Percentiles rank a stretch among this genome's conserved stretches.
These are phyloP conservation scores for Cavenderia fasciculata DNA, from an alignment of 78 protist species.

Conservation along the genomic window DNA sequence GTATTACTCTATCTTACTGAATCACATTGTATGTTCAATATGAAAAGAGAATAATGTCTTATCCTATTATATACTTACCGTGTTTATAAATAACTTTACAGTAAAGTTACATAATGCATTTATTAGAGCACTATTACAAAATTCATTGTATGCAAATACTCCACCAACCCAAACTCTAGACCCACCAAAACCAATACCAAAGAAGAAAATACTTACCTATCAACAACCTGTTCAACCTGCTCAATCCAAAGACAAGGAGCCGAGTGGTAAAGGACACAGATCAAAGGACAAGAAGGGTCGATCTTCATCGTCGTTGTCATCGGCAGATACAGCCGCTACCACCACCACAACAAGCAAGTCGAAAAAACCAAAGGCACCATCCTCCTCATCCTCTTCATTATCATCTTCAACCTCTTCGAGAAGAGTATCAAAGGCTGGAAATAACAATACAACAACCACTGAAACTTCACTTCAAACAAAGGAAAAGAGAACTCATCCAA, in stretches of 20 bases:
- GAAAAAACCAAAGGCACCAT: not conserved
- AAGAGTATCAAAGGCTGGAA: too few species aligned
- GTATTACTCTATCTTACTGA: constrained; percentile 22
- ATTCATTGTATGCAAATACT: constrained; percentile 51
- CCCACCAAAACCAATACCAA: not conserved
- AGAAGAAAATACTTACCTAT: not conserved
- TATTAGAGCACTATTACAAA: constrained; percentile 40
- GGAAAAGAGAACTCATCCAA: constrained; percentile 46
- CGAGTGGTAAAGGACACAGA: not conserved
- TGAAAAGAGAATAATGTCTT: not conserved
- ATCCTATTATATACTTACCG: not conserved
- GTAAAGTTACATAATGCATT: constrained; percentile 55
- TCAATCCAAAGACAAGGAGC: not conserved
- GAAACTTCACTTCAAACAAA: not conserved
- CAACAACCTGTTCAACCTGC: not conserved
- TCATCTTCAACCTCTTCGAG: not conserved
- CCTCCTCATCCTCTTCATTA: not conserved
- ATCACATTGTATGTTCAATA: constrained; percentile 25
- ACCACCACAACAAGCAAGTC: constrained; percentile 3
- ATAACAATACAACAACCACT: too few species aligned
- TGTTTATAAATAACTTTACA: too few species aligned
- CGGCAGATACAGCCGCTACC: not conserved
- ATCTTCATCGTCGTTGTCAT: not conserved
- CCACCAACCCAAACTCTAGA: constrained; percentile 20
- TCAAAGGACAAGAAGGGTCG: not conserved